A percentile compares a stretch with the other conserved stretches of the same genome.
Conservation (phyloP, 140 eudicot species). For the Bidens hawaiensis region DNA sequence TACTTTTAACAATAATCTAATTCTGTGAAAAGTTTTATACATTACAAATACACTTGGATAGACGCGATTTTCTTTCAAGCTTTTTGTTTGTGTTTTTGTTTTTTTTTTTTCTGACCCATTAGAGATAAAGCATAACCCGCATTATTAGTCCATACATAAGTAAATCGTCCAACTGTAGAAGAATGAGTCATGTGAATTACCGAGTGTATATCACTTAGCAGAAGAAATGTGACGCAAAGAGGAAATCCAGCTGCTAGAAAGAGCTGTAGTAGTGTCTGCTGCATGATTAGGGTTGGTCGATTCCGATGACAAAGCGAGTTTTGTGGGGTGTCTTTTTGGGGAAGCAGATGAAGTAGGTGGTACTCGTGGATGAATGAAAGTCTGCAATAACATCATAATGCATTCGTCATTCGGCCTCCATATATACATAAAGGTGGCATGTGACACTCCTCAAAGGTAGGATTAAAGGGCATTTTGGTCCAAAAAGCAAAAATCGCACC, state of each 20-base stretch:
- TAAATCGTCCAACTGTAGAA: neutral
- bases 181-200: conserved; percentile 22
- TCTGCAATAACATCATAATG: conserved; percentile 26
- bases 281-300: conserved; percentile 51
- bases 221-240: too few species aligned
- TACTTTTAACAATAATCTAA: neutral
- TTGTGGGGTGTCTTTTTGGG: conserved; percentile 51
- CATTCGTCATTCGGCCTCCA: neutral
- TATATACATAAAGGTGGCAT: neutral
- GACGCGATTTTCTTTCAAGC: neutral
- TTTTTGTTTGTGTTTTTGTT: too few species aligned
- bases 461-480: too few species aligned
- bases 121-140: neutral
- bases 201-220: conserved; percentile 57
- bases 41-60: neutral
- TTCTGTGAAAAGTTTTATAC: neutral
- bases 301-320: conserved; percentile 51
- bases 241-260: conserved; percentile 72
- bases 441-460: too few species aligned
- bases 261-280: conserved; percentile 38
- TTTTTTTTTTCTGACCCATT: neutral
- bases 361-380: conserved; percentile 29
- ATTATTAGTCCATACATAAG: neutral
- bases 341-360: conserved; percentile 49
- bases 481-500: too few species aligned